Conservation (phyloP, 345 rosid species). For the Cardamine occulta region DNA sequence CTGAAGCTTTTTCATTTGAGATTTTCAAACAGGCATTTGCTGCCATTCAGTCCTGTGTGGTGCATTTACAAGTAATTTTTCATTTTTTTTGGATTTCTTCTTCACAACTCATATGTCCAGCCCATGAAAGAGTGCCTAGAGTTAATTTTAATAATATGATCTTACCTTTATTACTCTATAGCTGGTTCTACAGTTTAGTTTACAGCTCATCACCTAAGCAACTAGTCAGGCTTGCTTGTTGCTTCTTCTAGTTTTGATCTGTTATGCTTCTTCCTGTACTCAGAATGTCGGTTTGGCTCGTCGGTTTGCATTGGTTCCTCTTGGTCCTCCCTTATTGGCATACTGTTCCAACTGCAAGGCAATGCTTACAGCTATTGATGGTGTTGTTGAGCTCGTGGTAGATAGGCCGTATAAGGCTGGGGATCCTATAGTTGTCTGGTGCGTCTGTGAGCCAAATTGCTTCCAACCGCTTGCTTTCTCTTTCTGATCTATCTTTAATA, state of each 20-base stretch:
- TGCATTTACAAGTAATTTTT: constrained; percentile 81
- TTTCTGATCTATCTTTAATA: constrained; percentile 32
- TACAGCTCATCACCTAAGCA: constrained; percentile 9
- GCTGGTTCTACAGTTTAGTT: constrained; percentile 16
- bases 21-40: constrained; percentile 97
- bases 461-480: constrained; percentile 11
- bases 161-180: constrained; percentile 3
- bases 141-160: not conserved
- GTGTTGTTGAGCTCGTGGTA: constrained; percentile 82
- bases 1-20: constrained; percentile 92
- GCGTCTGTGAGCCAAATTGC: constrained; percentile 37
- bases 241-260: constrained; percentile 22
- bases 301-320: constrained; percentile 97
- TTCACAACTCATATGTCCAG: constrained; percentile 15
- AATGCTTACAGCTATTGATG: constrained; percentile 84
- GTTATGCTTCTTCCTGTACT: constrained; percentile 36
- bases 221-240: constrained; percentile 21
- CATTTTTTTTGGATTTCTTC: not conserved
- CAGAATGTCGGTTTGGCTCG: constrained; percentile 98
- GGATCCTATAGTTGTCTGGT: constrained; percentile 93
- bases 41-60: constrained; percentile 96
- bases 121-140: not conserved
- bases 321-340: constrained; percentile 95
- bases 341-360: constrained; percentile 94
- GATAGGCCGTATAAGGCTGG: constrained; percentile 89